Conservation (phyloP, 768 basidiomycete genomes). For the Phlegmacium glaucopus region DNA sequence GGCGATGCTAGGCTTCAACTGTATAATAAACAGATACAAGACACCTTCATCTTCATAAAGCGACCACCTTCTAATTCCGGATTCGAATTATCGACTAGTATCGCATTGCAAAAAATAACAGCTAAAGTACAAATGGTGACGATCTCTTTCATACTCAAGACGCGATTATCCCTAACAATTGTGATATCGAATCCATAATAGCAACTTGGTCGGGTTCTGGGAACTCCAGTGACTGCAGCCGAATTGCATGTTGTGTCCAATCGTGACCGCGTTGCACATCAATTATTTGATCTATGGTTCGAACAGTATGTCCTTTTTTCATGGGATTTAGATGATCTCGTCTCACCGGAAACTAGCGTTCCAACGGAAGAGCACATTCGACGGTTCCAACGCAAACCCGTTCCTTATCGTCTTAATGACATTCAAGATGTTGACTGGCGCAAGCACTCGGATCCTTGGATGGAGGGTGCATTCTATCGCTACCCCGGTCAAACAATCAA, state of each 20-base stretch:
- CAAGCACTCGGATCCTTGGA: constrained; percentile 21
- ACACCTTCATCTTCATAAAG: constrained; percentile 60
- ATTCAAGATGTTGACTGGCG: constrained; percentile 40
- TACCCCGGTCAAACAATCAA: constrained; percentile 10
- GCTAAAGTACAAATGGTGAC: constrained; percentile 45
- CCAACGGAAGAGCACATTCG: constrained; percentile 44
- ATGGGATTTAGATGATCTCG: not conserved
- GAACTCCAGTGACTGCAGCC: constrained; percentile 46
- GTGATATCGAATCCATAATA: constrained; percentile 15
- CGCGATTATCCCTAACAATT: not conserved
- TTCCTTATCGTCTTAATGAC: constrained; percentile 39
- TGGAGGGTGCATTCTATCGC: constrained; percentile 30
- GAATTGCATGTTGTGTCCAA: constrained; percentile 72
- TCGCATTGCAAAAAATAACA: constrained; percentile 63
- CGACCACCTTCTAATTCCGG: constrained; percentile 43
- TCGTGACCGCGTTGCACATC: constrained; percentile 61
- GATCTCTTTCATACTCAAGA: constrained; percentile 5
- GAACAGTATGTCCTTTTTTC: constrained; percentile 47
- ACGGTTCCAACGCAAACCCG: constrained; percentile 41
- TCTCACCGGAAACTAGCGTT: constrained; percentile 27
- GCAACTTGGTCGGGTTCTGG: constrained; percentile 61
- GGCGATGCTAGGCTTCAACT: constrained; percentile 55
- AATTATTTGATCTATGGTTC: constrained; percentile 65
- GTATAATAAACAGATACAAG: constrained; percentile 45
- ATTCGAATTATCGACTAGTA: constrained; percentile 51